Evolutionary conservation across 208 protist species (phyloP).

Genomic region (Phytomonas sp.): DNA sequence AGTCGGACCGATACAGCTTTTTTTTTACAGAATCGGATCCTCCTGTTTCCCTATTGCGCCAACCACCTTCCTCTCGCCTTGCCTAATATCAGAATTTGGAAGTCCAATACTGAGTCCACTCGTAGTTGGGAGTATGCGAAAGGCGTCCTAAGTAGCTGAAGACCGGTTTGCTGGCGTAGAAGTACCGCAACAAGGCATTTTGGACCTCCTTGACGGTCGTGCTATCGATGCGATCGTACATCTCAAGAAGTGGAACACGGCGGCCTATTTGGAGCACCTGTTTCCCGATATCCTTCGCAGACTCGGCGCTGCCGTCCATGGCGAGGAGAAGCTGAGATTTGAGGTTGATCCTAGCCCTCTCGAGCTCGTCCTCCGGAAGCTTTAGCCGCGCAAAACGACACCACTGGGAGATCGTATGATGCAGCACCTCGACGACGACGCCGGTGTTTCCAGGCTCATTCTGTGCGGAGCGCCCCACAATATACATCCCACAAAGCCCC

Average conservation of each 20-base stretch:
- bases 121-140: conserved; percentile 75
- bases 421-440: conserved; percentile 77
- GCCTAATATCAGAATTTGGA: conserved; percentile 90
- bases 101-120: conserved; percentile 84
- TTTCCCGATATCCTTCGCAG: conserved; percentile 77
- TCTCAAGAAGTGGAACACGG: conserved; percentile 80
- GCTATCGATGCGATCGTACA: conserved; percentile 90
- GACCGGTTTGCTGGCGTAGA: conserved; percentile 82
- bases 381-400: conserved; percentile 80
- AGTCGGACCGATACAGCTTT: neutral
- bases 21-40: neutral
- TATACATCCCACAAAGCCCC: conserved; percentile 83
- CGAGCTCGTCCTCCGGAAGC: conserved; percentile 76
- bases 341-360: conserved; percentile 83
- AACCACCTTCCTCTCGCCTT: neutral
- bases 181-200: conserved; percentile 88
- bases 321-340: conserved; percentile 87
- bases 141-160: conserved; percentile 85
- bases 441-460: conserved; percentile 50
- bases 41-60: neutral
- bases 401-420: conserved; percentile 87
- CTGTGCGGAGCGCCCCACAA: conserved; percentile 57
- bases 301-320: conserved; percentile 83
- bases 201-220: conserved; percentile 77
- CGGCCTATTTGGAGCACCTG: conserved; percentile 82